phyloP scores from a whole-genome alignment of 441 rosid species.

The Macaranga tanarius region DNA sequence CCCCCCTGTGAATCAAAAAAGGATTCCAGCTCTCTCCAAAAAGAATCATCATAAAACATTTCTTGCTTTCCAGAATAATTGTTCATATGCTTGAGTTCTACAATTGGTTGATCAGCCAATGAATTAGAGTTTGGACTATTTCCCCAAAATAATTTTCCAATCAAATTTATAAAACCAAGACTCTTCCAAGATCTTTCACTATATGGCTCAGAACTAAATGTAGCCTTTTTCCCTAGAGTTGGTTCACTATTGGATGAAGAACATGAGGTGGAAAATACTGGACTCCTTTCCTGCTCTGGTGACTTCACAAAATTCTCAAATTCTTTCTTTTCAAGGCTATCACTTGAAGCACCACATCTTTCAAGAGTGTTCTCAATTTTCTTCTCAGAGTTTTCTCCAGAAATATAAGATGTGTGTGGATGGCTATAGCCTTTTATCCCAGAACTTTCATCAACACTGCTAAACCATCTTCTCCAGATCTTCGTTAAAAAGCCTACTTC shows the following conservation, averaged over 20 bases:
- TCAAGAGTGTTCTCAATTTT: conserved; percentile 18
- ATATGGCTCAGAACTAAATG: conserved; percentile 18
- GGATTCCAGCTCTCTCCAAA: conserved; percentile 62
- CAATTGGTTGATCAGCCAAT: conserved; percentile 31
- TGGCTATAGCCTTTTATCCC: conserved; percentile 15
- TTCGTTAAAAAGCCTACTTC: conserved; percentile 34
- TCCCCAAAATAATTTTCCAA: conserved; percentile 39
- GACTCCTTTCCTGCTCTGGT: conserved; percentile 16
- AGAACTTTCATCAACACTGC: conserved; percentile 26
- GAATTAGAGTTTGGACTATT: conserved; percentile 24
- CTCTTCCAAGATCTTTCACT: conserved; percentile 22
- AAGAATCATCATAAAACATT: conserved; percentile 40
- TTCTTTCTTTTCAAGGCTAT: conserved; percentile 21
- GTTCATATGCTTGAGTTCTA: conserved; percentile 27
- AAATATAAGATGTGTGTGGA: conserved; percentile 13
- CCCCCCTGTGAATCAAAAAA: conserved; percentile 55
- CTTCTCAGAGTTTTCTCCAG: conserved; percentile 27
- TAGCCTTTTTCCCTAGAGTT: conserved; percentile 24
- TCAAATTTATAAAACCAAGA: conserved; percentile 33
- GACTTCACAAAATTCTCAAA: conserved; percentile 24
- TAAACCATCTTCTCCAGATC: conserved; percentile 45
- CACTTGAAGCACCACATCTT: conserved; percentile 19
- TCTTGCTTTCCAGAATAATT: conserved; percentile 28
- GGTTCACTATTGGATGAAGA: conserved; percentile 26
- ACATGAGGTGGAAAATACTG: conserved; percentile 16